Base-by-base conservation (phyloP, 768 basidiomycete species). In the Mycena galopus region DNA sequence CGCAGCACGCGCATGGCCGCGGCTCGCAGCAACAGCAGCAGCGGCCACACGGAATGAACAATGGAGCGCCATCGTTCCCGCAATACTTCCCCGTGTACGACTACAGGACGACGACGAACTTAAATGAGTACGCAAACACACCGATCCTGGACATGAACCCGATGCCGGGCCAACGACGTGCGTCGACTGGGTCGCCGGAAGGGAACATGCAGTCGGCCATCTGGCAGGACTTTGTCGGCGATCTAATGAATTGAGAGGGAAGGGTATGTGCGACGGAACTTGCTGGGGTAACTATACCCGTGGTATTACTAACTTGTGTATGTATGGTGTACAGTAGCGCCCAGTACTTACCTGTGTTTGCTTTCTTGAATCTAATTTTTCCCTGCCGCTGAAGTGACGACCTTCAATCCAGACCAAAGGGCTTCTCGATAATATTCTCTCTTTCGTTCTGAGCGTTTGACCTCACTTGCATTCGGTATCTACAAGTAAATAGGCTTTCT, bases 81-180 rank as follows among this genome's bases (percentile, higher is more conserved):
- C 88, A 87, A 76, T 94, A 93, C 76, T 93, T 94, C 86, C 87
- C 92, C 1, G 92, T 93, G 35, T 93, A 92, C 75, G 93, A 93
- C 78, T 93, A 94, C 78, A 87, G 85, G 25, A 81, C 85, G 73
- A 81, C 79, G 51, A 47, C 79, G 50, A 78, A 80, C 74, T 69
- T 79, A 76, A 70, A 77, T 61, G 77, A 82, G 53, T 78, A 80
- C 73, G 72, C 80, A 65, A 67, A 23, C 50, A 55, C 79, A 67
- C 79, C 84, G 67, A 79, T 86, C 80, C 73, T 87, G 37, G 84
- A 88, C 64, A 76, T 84, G 51, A 84, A 84, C 51, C 83, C 84
- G 9, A 67, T 84, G 71, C 78, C 84, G 50, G 73, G 75, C 11
- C 83, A 85, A 71, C 79, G 83, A 65, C 80, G 82, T 58, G 79